A percentile compares a stretch with the other conserved stretches of the same genome.
These are phyloP conservation scores for Schoenoplectus triqueter DNA, from an alignment of 202 grass and related monocot species.

Conservation along the genomic window DNA sequence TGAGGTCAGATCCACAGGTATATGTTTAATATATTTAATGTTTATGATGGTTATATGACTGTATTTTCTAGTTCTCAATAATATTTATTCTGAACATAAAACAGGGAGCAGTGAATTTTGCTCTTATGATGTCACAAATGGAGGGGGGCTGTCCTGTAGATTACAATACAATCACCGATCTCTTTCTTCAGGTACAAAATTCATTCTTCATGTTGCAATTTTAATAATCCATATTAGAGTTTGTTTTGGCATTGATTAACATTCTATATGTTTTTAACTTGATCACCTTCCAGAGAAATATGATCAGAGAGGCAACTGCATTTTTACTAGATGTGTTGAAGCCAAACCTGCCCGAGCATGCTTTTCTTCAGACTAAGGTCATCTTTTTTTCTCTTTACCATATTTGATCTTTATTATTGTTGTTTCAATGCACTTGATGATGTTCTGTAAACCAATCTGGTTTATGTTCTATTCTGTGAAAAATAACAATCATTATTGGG, in stretches of 20 bases:
- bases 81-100: conserved; percentile 17
- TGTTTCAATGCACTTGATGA: neutral
- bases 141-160: conserved; percentile 87
- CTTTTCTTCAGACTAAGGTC: conserved; percentile 97
- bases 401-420: conserved; percentile 21
- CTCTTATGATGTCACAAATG: conserved; percentile 76
- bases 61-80: neutral
- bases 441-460: conserved; percentile 3
- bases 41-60: conserved; percentile 56
- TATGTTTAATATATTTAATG: conserved; percentile 42
- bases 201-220: conserved; percentile 23
- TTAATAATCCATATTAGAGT: conserved; percentile 10
- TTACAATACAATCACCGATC: conserved; percentile 92
- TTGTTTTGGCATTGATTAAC: conserved; percentile 28
- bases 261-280: conserved; percentile 37
- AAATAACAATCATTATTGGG: conserved; percentile 34
- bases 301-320: conserved; percentile 91
- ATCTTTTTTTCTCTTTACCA: conserved; percentile 20
- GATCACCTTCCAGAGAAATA: conserved; percentile 60
- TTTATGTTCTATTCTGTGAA: neutral
- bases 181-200: conserved; percentile 82
- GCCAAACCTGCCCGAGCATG: conserved; percentile 81
- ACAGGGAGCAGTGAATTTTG: conserved; percentile 41
- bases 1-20: conserved; percentile 95
- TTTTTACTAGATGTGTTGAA: conserved; percentile 89